phyloP scores from a whole-genome alignment of 257 asterid genomes.

The Solanum bulbocastanum region DNA sequence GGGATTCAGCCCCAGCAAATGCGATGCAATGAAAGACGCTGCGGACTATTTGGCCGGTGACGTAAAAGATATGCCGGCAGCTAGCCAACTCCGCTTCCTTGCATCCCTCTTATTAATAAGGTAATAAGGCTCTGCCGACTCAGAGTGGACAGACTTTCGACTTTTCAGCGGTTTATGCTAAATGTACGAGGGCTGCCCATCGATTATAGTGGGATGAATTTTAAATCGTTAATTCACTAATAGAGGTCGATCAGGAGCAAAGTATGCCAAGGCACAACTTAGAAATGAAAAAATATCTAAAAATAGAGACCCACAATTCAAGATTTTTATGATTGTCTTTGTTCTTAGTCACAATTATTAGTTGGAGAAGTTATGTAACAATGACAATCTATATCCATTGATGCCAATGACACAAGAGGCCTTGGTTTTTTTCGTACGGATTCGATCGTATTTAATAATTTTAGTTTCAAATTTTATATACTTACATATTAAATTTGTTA shows the following conservation, averaged over 20 bases:
- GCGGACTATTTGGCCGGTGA: background rate
- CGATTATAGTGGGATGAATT: background rate
- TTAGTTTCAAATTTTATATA: too few species aligned
- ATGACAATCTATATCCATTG: background rate
- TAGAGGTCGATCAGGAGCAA: too few species aligned
- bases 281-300: background rate
- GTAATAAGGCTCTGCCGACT: too few species aligned
- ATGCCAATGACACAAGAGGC: too few species aligned
- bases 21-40: background rate
- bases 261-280: rapidly evolving
- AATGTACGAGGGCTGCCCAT: too few species aligned
- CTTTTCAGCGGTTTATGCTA: too few species aligned
- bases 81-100: background rate
- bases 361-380: background rate
- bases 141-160: too few species aligned
- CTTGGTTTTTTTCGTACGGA: background rate
- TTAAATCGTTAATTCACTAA: too few species aligned
- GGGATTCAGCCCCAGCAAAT: background rate
- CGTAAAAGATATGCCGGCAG: background rate
- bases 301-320: background rate
- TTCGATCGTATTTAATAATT: background rate
- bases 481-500: too few species aligned
- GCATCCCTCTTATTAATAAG: too few species aligned
- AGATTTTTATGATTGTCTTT: background rate
- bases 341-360: background rate